Conservation (phyloP, 805 yeast genomes). For the Nakazawaea sp. region DNA sequence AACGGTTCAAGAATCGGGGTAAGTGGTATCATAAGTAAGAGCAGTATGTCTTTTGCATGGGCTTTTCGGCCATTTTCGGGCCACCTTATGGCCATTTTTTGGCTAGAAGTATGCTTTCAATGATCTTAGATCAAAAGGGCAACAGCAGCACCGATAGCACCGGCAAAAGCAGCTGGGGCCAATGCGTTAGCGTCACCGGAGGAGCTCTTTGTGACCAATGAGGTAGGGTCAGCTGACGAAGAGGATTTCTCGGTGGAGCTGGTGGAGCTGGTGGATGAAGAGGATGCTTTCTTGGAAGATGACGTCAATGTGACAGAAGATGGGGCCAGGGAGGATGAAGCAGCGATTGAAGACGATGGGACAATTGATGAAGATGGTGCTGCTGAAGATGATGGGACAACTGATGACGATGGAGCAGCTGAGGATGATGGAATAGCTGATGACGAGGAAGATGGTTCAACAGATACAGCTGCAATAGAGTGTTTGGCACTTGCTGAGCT, state of each 20-base stretch:
- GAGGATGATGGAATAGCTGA: constrained; percentile 19
- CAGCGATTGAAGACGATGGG: constrained; percentile 13
- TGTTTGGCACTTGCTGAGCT: constrained; percentile 16
- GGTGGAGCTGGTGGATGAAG: constrained; percentile 11
- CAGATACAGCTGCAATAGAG: neutral
- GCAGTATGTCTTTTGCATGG: no score
- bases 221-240: constrained; percentile 17
- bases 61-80: no score
- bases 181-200: constrained; percentile 16
- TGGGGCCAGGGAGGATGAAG: constrained; percentile 15
- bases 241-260: constrained; percentile 17
- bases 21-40: no score
- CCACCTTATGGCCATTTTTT: no score
- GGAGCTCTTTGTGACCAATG: constrained; percentile 12
- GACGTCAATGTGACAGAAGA: constrained; percentile 19
- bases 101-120: no score
- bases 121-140: constrained; percentile 14
- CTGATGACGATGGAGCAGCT: constrained; percentile 17
- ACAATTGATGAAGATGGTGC: constrained; percentile 17
- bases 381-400: constrained; percentile 16
- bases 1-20: no score
- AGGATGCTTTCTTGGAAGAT: constrained; percentile 14
- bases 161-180: constrained; percentile 15
- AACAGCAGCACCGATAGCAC: constrained; percentile 19
- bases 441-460: constrained; percentile 19